A percentile compares a stretch with the other conserved stretches of the same genome.
phyloP scores from a whole-genome alignment of 306 rosid species.

The Citrullus colocynthis region DNA sequence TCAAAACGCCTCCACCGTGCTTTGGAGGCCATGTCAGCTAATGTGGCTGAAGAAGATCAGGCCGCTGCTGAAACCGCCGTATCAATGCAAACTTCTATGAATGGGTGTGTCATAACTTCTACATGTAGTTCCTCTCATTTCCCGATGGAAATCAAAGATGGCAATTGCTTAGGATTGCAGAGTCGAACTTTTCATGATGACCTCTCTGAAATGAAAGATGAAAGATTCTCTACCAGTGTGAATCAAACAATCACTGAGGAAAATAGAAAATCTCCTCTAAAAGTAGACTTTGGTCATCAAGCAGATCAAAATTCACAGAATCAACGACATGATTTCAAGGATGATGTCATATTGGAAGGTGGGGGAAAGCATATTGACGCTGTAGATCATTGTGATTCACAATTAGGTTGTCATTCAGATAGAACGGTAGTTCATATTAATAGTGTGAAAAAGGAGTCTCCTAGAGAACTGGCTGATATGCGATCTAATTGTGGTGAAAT shows the following conservation, averaged over 20 bases:
- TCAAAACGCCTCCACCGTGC: slow-evolving; percentile 96
- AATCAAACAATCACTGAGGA: slow-evolving; percentile 21
- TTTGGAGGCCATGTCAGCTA: slow-evolving; percentile 96
- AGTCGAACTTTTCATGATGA: slow-evolving; percentile 19
- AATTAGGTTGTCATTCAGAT: slow-evolving; percentile 19
- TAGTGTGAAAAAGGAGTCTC: slow-evolving; percentile 16
- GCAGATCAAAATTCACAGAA: slow-evolving; percentile 18
- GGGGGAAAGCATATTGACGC: slow-evolving; percentile 19
- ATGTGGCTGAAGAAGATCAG: slow-evolving; percentile 69
- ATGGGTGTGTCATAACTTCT: slow-evolving; percentile 19
- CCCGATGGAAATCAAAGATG: slow-evolving; percentile 20
- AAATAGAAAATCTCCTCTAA: slow-evolving; percentile 16
- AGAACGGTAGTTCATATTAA: slow-evolving; percentile 17
- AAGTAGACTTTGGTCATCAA: slow-evolving; percentile 16
- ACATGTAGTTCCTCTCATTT: slow-evolving; percentile 17
- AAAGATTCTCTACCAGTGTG: slow-evolving; percentile 20
- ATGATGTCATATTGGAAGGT: slow-evolving; percentile 15
- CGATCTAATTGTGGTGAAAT: slow-evolving; percentile 24
- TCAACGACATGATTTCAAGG: slow-evolving; percentile 20
- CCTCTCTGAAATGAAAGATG: slow-evolving; percentile 18
- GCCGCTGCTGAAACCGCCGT: slow-evolving; percentile 22
- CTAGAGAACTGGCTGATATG: slow-evolving; percentile 8
- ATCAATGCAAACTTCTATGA: slow-evolving; percentile 21
- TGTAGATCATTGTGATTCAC: slow-evolving; percentile 18
- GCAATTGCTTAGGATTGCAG: slow-evolving; percentile 13